These are phyloP conservation scores for Microsporum audouinii DNA, from an alignment of 2,329 filamentous ascomycete genomes.

Conservation along the genomic window DNA sequence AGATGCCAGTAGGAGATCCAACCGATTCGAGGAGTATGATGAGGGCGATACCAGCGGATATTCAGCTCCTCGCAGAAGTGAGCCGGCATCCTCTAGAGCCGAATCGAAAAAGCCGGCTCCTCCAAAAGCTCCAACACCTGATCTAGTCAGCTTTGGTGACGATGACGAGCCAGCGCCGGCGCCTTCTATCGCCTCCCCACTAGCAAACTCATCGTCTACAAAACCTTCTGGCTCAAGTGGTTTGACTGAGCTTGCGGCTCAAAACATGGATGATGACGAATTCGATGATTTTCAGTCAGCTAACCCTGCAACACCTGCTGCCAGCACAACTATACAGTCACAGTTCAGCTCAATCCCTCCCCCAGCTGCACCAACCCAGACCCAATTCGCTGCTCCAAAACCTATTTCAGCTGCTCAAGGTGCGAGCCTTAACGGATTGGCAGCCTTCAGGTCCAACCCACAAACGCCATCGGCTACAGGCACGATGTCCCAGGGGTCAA, in stretches of 20 bases:
- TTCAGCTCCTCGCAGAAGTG: constrained; percentile 36
- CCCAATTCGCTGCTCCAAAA: constrained; percentile 70
- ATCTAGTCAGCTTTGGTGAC: constrained; percentile 74
- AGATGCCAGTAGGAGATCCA: constrained; percentile 49
- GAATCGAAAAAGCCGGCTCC: constrained; percentile 55
- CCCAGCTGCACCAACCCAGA: constrained; percentile 38
- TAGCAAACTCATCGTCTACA: constrained; percentile 29
- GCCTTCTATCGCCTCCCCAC: constrained; percentile 30
- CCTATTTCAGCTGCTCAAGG: constrained; percentile 75
- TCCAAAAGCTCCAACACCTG: constrained; percentile 74
- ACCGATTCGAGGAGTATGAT: constrained; percentile 92
- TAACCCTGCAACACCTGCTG: constrained; percentile 45
- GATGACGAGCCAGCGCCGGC: constrained; percentile 49
- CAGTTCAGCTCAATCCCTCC: constrained; percentile 32
- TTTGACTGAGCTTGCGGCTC: constrained; percentile 38
- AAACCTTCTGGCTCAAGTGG: constrained; percentile 38
- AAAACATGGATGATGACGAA: constrained; percentile 64
- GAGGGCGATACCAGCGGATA: constrained; percentile 64
- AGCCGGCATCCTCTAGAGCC: constrained; percentile 27
- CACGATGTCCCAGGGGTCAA: constrained; percentile 46
- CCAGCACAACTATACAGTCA: constrained; percentile 24
- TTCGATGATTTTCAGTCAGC: constrained; percentile 98
- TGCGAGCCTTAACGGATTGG: constrained; percentile 67
- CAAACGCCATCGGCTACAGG: constrained; percentile 49
- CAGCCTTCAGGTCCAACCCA: constrained; percentile 68